Evolutionary conservation across 345 rosid genomes (phyloP), one percentile per base, ranked within the genome.

Genomic region (Linum trigynum): DNA sequence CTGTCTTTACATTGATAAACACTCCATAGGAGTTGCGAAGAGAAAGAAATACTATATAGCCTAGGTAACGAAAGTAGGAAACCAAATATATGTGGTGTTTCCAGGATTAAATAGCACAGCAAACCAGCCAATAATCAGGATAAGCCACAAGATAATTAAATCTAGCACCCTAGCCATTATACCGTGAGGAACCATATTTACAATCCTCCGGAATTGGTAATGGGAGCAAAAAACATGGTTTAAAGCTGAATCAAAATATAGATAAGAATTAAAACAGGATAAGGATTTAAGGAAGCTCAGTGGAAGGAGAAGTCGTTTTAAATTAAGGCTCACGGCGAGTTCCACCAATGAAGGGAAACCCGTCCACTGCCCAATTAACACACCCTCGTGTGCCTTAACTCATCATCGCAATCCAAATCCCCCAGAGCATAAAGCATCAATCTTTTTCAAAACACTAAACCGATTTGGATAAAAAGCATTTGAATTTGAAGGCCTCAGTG

Each of bases 221-320:
- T 80, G 85, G 95, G 81, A 82, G 98, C 95, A 39, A 11, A 2
- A 1, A 2, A 0, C 61, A 55, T 1, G 5, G 16, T 11, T 55
- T 10, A 3, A 0, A 36, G 2, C 36, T 5, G 6, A 17, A 5
- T 3, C 7, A 2, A 62, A 15, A 3, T 9, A 1, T 38, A 40
- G 63, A 15, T 0, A 2, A 32, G 7, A 59, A 2, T 0, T 6
- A 7, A 45, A 2, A 65, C 5, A 9, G 9, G n/a, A 17, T 16
- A 37, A 1, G 38, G 36, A 71, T 5, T 36, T 11, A 4, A 41
- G 39, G 42, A 23, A 57, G 97, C 96, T 92, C 97, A 87, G 98
- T 82, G 98, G 98, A 92, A 90, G 97, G 97, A 92, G 96, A 90
- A 89, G 96, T 92, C 96, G 88, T 86, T 83, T 48, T 59, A 38